Evolutionary conservation across 169 alveolate species (phyloP), one percentile per base, ranked within the genome.

Genomic region (Eimeria maxima): DNA sequence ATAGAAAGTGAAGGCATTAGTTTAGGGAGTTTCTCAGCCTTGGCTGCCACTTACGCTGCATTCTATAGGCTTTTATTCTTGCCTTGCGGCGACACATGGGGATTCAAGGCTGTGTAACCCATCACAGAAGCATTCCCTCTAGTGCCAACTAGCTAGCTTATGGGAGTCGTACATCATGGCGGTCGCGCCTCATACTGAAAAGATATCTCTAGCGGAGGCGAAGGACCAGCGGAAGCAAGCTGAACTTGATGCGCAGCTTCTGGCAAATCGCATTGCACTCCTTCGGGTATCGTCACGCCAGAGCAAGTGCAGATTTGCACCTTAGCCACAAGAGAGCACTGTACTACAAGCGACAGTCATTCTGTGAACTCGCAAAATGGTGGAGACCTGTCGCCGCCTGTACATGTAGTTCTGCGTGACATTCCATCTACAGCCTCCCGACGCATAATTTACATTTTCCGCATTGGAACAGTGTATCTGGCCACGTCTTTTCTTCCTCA

Each of bases 161-260:
- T 8, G 24, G 45, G 45, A 42, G 24, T 80, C 90, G 42, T 13
- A 5, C 78, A 84, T 24, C 92, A 84, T 84, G 92, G 92, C 92
- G 92, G 92, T 16, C 57, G 44, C 90, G 93, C 90, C 96, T 73
- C 92, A 88, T 42, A 44, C 57, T n/a, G 87, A 44, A 38, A 74
- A 57, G 38, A 87, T 90, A 3, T 76, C 88, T 45, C 90, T 95
- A 3, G 95, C 97, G 42, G 95, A 81, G 74, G 98, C 97, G 24
- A 97, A 96, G 94, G 96, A 95, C 50, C 76, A 92, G 60, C 86
- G 98, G 27, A 97, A 95, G 90, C 95, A 95, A 57, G 98, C 98
- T 4, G 98, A 97, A 65, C 97, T 97, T 27, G 98, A 98, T 69
- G 98, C 97, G 10, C 97, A 97, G 90, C 97, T 98, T 47, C 95